phyloP scores from a whole-genome alignment of 768 basidiomycete species.

The Termitomyces sp. region DNA sequence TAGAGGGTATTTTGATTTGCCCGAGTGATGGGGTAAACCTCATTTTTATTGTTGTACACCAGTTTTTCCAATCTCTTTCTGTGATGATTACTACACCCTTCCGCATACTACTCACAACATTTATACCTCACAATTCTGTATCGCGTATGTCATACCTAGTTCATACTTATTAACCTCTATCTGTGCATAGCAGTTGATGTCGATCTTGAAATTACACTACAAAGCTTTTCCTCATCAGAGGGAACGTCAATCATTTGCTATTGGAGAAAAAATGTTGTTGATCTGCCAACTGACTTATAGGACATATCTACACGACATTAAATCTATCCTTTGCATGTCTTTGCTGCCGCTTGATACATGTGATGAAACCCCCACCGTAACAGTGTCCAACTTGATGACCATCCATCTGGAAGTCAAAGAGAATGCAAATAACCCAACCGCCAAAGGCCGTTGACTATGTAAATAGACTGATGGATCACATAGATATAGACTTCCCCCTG shows the following conservation, averaged over 20 bases:
- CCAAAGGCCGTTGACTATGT: too few relatives aligned
- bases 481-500: too few relatives aligned
- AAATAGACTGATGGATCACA: too few relatives aligned
- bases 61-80: neutral
- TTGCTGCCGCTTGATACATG: too few relatives aligned
- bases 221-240: neutral
- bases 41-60: slow-evolving; percentile 1
- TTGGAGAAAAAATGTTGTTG: neutral
- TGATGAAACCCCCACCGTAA: too few relatives aligned
- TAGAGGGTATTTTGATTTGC: slow-evolving; percentile 78
- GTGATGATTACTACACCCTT: slow-evolving; percentile 1
- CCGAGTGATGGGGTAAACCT: slow-evolving; percentile 14
- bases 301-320: neutral
- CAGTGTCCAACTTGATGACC: too few relatives aligned
- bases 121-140: slow-evolving; percentile 1
- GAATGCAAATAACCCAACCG: too few relatives aligned
- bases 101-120: neutral
- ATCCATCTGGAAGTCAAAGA: too few relatives aligned
- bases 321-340: neutral
- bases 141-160: slow-evolving; percentile 2
- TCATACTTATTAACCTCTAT: neutral
- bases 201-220: too few relatives aligned
- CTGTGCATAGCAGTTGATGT: too few relatives aligned
- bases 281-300: neutral
- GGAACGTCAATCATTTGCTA: neutral